phyloP scores from a whole-genome alignment of 257 asterid genomes.

The Avicennia marina region DNA sequence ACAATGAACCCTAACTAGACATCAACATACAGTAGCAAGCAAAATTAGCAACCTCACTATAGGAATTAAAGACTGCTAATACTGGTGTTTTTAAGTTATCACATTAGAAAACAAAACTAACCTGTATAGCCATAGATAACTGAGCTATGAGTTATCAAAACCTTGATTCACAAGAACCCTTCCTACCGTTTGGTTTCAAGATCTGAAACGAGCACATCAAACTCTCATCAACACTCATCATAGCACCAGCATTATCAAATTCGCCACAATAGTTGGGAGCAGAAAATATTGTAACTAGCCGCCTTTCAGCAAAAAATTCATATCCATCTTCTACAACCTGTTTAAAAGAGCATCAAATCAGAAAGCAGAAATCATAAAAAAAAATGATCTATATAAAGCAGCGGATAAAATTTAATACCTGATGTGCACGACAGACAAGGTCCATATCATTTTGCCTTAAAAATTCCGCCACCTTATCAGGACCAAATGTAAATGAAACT shows the following conservation, averaged over 20 bases:
- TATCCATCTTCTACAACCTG: constrained; percentile 91
- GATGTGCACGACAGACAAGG: constrained; percentile 81
- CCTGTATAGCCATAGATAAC: constrained; percentile 27
- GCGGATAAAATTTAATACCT: constrained; percentile 32
- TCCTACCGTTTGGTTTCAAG: constrained; percentile 59
- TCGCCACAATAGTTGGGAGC: constrained; percentile 86
- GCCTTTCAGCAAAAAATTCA: constrained; percentile 81
- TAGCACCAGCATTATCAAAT: constrained; percentile 84
- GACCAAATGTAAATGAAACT: constrained; percentile 67
- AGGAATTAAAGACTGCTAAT: neutral
- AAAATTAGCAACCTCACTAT: neutral
- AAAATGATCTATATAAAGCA: constrained; percentile 10
- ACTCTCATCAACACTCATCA: constrained; percentile 87
- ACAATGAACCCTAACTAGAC: neutral
- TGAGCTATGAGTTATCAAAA: constrained; percentile 15
- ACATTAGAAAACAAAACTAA: constrained; percentile 8
- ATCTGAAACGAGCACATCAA: constrained; percentile 89
- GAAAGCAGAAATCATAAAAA: constrained; percentile 6
- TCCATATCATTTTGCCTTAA: constrained; percentile 78
- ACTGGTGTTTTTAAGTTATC: neutral
- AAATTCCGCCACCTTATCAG: constrained; percentile 80
- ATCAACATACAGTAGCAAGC: neutral
- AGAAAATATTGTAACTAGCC: constrained; percentile 76
- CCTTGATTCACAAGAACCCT: constrained; percentile 36
- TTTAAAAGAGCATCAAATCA: constrained; percentile 8